Percentiles rank a stretch among this genome's conserved stretches.
These are phyloP conservation scores for Quercus engelmannii DNA, from an alignment of 306 rosid species.

Conservation along the genomic window DNA sequence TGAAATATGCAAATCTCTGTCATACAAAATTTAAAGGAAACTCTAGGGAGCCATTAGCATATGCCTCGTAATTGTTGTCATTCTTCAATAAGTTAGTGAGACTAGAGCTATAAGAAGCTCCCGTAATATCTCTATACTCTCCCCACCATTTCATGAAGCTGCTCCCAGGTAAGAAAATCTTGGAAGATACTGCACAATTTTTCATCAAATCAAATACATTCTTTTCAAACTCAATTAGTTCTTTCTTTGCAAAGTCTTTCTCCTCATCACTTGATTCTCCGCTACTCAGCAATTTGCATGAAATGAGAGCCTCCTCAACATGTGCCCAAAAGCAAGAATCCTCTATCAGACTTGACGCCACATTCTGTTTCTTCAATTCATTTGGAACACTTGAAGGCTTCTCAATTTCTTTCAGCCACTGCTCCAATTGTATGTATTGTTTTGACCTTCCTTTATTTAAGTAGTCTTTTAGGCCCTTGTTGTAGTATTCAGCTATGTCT, in stretches of 20 bases:
- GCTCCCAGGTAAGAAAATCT: conserved; percentile 51
- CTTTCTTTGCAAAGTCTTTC: background rate
- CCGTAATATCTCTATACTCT: conserved; percentile 19
- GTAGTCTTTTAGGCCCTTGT: conserved; percentile 8
- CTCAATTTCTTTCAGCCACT: conserved; percentile 21
- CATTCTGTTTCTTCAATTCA: conserved; percentile 2
- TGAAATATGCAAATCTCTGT: background rate
- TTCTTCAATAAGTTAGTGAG: conserved; percentile 35
- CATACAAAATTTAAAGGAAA: background rate
- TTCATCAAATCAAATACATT: conserved; percentile 37
- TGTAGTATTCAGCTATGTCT: conserved; percentile 47
- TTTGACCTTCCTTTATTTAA: conserved; percentile 7
- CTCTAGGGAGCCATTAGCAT: conserved; percentile 19
- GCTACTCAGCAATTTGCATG: conserved; percentile 6
- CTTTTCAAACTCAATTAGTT: conserved; percentile 38
- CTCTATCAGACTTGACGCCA: conserved; percentile 34
- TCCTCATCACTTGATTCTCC: background rate
- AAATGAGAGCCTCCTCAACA: conserved; percentile 60
- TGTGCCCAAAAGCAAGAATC: conserved; percentile 78
- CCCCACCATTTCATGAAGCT: conserved; percentile 77
- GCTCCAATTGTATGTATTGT: conserved; percentile 41
- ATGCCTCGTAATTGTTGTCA: background rate
- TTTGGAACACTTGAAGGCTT: background rate
- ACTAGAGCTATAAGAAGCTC: background rate
- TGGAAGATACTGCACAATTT: conserved; percentile 46